Base-by-base conservation (phyloP, 768 basidiomycete genomes). In the Scleroderma bovista region DNA sequence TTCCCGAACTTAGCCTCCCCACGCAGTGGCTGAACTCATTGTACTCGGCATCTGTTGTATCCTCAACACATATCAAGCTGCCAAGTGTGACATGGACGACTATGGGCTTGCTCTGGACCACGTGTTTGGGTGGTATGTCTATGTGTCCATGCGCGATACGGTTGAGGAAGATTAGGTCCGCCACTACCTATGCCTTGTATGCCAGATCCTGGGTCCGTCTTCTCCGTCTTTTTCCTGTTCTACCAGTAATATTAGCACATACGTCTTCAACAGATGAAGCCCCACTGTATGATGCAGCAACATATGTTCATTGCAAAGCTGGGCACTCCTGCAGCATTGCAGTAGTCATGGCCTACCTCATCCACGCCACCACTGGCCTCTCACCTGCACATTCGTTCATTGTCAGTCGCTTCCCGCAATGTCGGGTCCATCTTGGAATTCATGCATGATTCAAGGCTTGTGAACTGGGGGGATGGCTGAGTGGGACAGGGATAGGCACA, bases 391-490 rank as follows among this genome's bases (percentile, higher is more conserved):
- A 97, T 64, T 72, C 85, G 0, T 96, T 93, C 62, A 94, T 98
- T 20, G 77, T 91, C 36, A 94, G 94, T 59, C 81, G 93, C 8
- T 82, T 93, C 90, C 13, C 95, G 95, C 10, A 97, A 96, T 62
- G 95, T 98, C 54, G 95, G 95, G 6, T 98, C 97, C 68, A 92
- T 97, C 39, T 92, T 90, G 4, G 93, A 96, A 67, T 78, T 98
- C 38, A 96, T 96, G 94, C 86, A 83, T n/a, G n/a, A 42, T 96
- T 94, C 61, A 95, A 98, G 70, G 93, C 95, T 62, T 84, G 61
- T 88, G 95, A 68, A 73, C 94, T 44, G 83, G 93, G 52, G 75
- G 87, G 47, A 81, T 60, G 69, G 58, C 60, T 64, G 47, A n/a
- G n/a, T n/a, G 17, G 13, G 57, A 37, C 58, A 53, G 40, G 50